These are phyloP conservation scores for Globisporangium okanoganense DNA, from an alignment of 352 stramenopile species.

Conservation along the genomic window DNA sequence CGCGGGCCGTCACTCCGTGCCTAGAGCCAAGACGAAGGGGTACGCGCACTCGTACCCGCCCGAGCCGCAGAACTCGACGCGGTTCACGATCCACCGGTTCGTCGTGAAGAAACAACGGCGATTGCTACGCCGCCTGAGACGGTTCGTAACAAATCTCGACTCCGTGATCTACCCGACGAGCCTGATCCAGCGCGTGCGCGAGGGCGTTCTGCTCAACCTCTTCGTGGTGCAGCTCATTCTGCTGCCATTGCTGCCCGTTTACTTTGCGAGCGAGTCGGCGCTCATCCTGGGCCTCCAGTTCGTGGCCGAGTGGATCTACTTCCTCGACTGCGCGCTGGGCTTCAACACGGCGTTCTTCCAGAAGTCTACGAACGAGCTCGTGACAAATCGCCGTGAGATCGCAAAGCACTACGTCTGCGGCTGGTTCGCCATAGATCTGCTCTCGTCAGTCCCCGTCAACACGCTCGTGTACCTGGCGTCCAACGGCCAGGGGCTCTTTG, in stretches of 20 bases:
- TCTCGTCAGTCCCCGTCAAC: slow-evolving; percentile 7
- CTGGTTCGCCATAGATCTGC: slow-evolving; percentile 1
- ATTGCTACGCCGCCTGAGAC: neutral
- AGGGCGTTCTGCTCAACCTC: neutral
- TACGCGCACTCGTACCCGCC: neutral
- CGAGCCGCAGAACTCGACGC: neutral
- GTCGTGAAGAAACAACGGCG: neutral
- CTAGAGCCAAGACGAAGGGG: neutral
- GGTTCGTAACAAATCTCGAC: neutral
- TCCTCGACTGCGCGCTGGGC: neutral
- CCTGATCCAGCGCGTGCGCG: neutral
- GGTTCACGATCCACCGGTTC: neutral
- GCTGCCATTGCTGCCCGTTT: neutral
- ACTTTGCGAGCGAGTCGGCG: neutral
- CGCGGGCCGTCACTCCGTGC: neutral
- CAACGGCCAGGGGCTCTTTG: neutral
- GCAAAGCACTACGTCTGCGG: neutral
- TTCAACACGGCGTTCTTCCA: slow-evolving; percentile 14
- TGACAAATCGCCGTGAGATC: slow-evolving; percentile 8
- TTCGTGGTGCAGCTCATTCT: neutral
- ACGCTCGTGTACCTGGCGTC: neutral
- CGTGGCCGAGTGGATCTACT: neutral
- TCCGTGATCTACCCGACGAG: slow-evolving; percentile 9
- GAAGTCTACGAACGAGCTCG: slow-evolving; percentile 8
- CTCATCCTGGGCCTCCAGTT: neutral